These are phyloP conservation scores for Globisporangium spiculum DNA, from an alignment of 352 stramenopile genomes.

Conservation along the genomic window DNA sequence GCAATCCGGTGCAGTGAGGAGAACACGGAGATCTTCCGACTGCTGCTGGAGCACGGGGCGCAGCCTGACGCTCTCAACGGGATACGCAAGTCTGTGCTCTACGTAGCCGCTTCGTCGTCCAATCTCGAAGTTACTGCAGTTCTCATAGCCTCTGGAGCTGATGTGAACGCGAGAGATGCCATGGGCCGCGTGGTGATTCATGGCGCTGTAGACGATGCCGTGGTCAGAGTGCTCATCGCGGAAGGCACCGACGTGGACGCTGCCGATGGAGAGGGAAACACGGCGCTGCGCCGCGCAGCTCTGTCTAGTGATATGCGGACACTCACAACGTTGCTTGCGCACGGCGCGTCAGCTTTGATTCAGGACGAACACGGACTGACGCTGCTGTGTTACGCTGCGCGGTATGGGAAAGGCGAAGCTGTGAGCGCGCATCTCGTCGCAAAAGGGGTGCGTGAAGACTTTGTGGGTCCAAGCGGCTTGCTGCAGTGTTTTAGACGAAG, in stretches of 20 bases:
- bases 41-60: slow-evolving; percentile 5
- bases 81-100: background rate
- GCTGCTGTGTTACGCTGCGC: background rate
- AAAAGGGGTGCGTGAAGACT: background rate
- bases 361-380: background rate
- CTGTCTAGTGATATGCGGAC: background rate
- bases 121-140: background rate
- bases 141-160: background rate
- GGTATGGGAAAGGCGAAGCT: background rate
- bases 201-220: background rate
- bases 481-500: background rate
- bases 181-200: background rate
- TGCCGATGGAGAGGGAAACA: background rate
- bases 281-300: background rate
- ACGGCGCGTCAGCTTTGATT: background rate
- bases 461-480: background rate
- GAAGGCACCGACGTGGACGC: slow-evolving; percentile 3
- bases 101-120: background rate
- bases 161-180: slow-evolving; percentile 1
- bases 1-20: background rate
- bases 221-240: background rate
- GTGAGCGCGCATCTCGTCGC: background rate
- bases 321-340: background rate
- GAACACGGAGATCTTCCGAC: background rate
- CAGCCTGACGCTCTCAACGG: background rate